Evolutionary conservation across 768 basidiomycete species (phyloP), one percentile per base, ranked within the genome.

Genomic region (Tricholoma terreum): DNA sequence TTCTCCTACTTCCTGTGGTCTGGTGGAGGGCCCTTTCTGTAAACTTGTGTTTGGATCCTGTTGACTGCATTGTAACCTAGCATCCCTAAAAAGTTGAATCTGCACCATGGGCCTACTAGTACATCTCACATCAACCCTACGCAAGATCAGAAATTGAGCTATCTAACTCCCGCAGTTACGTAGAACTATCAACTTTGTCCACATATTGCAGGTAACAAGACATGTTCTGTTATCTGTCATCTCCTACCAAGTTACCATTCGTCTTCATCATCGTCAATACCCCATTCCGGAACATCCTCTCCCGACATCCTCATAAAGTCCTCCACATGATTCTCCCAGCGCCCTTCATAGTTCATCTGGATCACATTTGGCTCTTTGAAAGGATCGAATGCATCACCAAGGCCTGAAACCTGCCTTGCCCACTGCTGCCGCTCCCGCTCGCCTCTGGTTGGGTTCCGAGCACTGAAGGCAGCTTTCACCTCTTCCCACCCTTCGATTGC

Each of bases 281-380:
- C 52, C 36, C 35, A 38, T 4, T 38, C 52, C 31, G 22, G 17
- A 19, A 17, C 30, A 50, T 34, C 4, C 31, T 50, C 31, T 33
- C 31, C 33, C 8, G 36, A 21, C 50, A 36, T 21, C 45, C 15
- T 15, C 19, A 34, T 31, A 35, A 17, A 54, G 7, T 31, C 10
- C 35, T 33, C 24, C 30, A 56, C 8, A 34, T 60, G 56, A 36
- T 57, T 60, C 40, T 57, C 58, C 58, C 58, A 60, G 15, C 58
- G 21, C 22, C 49, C 56, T 42, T 60, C 50, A 21, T 60, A 51
- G 24, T 57, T 60, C 56, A 60, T 57, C 21, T 22, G 17, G 14
- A 22, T 53, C 12, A 60, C 56, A 57, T 57, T 31, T 8, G 56
- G 55, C 30, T 60, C 58, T 19, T 35, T 36, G 36, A 60, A 60